phyloP scores from a whole-genome alignment of 2,329 filamentous ascomycete genomes.

The Cladosporium phlei region DNA sequence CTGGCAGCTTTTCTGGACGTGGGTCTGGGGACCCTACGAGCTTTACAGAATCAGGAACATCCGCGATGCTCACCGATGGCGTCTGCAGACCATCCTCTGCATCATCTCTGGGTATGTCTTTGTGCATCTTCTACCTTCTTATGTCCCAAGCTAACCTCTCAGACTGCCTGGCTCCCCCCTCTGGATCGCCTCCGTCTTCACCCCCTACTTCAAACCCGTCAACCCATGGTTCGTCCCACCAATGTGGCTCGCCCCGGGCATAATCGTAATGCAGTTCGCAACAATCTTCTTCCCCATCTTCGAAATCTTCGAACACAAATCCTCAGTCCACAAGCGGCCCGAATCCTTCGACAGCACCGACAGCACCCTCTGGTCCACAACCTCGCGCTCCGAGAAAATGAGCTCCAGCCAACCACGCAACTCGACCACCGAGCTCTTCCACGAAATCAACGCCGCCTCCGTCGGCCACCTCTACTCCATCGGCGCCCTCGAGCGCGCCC shows the following conservation, averaged over 20 bases:
- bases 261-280: constrained; percentile 59
- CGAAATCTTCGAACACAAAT: constrained; percentile 46
- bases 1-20: constrained; percentile 62
- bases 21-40: constrained; percentile 57
- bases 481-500: constrained; percentile 57
- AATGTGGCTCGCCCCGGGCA: constrained; percentile 60
- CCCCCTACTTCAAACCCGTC: constrained; percentile 43
- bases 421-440: constrained; percentile 3
- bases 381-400: neutral
- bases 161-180: constrained; percentile 62
- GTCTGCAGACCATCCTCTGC: constrained; percentile 55
- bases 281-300: constrained; percentile 60
- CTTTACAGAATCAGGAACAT: constrained; percentile 59
- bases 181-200: constrained; percentile 56
- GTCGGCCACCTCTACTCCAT: constrained; percentile 48
- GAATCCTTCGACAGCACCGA: constrained; percentile 3
- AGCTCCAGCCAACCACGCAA: neutral
- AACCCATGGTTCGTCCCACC: constrained; percentile 56
- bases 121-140: neutral
- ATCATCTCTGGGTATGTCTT: constrained; percentile 39
- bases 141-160: neutral
- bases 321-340: constrained; percentile 19
- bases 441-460: constrained; percentile 3
- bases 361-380: neutral
- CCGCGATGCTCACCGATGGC: constrained; percentile 63